phyloP scores from a whole-genome alignment of 148 eudicot species.

The Vaccinium corymbosum region DNA sequence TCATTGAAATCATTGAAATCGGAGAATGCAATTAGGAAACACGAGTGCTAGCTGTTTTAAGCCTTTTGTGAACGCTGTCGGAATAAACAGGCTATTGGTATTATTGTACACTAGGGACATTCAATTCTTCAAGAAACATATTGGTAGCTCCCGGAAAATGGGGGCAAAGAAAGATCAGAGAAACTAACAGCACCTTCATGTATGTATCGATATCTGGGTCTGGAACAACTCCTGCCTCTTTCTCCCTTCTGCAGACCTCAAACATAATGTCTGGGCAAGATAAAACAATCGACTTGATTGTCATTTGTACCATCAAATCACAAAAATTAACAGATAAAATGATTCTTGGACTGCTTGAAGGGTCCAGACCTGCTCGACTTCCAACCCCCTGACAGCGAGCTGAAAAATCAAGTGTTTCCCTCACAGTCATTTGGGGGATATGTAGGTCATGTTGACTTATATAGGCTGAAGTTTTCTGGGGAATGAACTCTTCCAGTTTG shows the following conservation, averaged over 20 bases:
- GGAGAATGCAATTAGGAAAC: neutral
- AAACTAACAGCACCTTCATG: constrained; percentile 56
- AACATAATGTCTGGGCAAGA: constrained; percentile 41
- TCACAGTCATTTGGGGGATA: constrained; percentile 76
- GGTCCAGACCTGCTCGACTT: constrained; percentile 61
- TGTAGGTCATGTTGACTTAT: constrained; percentile 70
- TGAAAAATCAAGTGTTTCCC: constrained; percentile 77
- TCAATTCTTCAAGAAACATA: neutral
- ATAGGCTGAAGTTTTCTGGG: constrained; percentile 51
- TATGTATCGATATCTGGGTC: constrained; percentile 71
- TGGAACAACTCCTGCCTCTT: constrained; percentile 68
- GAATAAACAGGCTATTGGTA: neutral
- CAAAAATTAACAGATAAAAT: constrained; percentile 20
- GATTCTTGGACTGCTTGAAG: neutral
- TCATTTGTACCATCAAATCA: neutral
- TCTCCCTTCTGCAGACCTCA: constrained; percentile 72
- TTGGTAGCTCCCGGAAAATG: neutral
- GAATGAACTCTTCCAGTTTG: constrained; percentile 29
- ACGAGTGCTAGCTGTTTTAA: neutral
- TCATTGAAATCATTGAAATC: no score
- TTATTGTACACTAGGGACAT: neutral
- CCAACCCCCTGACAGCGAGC: constrained; percentile 81
- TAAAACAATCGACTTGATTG: neutral
- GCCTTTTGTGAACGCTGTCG: neutral
- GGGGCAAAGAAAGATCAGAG: neutral